A percentile compares a stretch with the other conserved stretches of the same genome.
Conservation (phyloP, 2,329 filamentous ascomycete species). For the Fusarium penzigii region DNA sequence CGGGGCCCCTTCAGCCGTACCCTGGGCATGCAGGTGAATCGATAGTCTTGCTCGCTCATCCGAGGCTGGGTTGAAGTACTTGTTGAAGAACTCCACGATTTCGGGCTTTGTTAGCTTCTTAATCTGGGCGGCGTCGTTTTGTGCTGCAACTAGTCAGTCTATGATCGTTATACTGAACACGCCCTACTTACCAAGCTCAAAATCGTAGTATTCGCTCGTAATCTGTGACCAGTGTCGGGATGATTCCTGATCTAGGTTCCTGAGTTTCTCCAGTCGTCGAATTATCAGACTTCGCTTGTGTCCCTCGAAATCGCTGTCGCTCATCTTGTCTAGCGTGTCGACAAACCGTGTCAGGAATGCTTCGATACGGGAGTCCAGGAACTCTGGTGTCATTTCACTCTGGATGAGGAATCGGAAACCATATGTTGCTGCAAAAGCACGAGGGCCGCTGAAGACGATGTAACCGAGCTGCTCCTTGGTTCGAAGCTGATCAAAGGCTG, state of each 20-base stretch:
- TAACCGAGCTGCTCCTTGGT: conserved; percentile 98
- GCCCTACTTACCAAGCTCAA: conserved; percentile 70
- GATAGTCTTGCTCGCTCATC: conserved; percentile 76
- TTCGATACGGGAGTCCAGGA: conserved; percentile 86
- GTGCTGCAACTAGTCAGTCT: conserved; percentile 49
- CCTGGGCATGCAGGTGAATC: conserved; percentile 79
- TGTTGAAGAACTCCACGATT: conserved; percentile 75
- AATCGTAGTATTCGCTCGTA: conserved; percentile 83
- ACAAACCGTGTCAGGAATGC: conserved; percentile 73
- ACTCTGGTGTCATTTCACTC: conserved; percentile 81
- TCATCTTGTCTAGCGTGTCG: conserved; percentile 71
- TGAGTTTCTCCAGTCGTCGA: conserved; percentile 85
- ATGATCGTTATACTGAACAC: neutral
- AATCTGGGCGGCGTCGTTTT: conserved; percentile 75
- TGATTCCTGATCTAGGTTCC: conserved; percentile 87
- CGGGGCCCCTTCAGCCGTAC: conserved; percentile 46
- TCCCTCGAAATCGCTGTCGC: conserved; percentile 79
- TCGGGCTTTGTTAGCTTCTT: conserved; percentile 75
- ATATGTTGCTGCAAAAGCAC: conserved; percentile 72
- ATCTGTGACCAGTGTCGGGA: conserved; percentile 84
- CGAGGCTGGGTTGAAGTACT: conserved; percentile 75
- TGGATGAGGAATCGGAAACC: conserved; percentile 91
- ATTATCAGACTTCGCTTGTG: conserved; percentile 89
- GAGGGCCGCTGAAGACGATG: conserved; percentile 83
- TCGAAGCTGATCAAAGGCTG: conserved; percentile 88